Evolutionary conservation across 345 rosid genomes (phyloP), one percentile per base, ranked within the genome.

Genomic region (Combretum micranthum): DNA sequence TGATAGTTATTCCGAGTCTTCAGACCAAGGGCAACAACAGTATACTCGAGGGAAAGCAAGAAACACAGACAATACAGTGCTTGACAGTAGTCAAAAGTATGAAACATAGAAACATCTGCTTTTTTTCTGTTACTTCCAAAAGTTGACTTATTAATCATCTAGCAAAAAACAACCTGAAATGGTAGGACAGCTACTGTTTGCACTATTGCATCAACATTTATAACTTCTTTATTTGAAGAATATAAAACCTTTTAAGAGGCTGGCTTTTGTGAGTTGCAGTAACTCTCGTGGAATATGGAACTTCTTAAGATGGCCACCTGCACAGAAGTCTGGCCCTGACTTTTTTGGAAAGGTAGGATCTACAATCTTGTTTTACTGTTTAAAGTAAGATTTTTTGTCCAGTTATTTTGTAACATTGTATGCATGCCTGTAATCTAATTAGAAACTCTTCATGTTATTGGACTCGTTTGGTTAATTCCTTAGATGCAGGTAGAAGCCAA

Each of bases 231-330:
- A 32, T 32, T 32, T 7, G 10, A 32, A 32, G 39, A 32, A 32
- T 7, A 32, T 32, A 4, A 25, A 25, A 32, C 9, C 39, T 32
- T 32, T 7, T 4, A 32, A 32, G 9, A 32, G 39, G 9, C 9
- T 32, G 39, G 39, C 10, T 32, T 32, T 32, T 32, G 39, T 73
- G 63, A 53, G 60, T 74, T 56, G 47, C 71, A 66, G 82, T 55
- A 75, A 61, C 69, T 75, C 78, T 66, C 78, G 67, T 71, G 88
- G 94, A 67, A 60, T 77, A 46, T 85, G 88, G 89, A 79, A 77
- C 68, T 63, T 76, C 75, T 72, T 82, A 59, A 61, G 15, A 25
- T 73, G 52, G 63, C 56, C 74, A 64, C 70, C 80, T 60, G 51
- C 53, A 45, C 71, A 69, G 68, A 80, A 75, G 60, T 64, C 75